Percentiles rank a stretch among this genome's conserved stretches.
phyloP scores from a whole-genome alignment of 257 asterid species.

The Asclepias syriaca region DNA sequence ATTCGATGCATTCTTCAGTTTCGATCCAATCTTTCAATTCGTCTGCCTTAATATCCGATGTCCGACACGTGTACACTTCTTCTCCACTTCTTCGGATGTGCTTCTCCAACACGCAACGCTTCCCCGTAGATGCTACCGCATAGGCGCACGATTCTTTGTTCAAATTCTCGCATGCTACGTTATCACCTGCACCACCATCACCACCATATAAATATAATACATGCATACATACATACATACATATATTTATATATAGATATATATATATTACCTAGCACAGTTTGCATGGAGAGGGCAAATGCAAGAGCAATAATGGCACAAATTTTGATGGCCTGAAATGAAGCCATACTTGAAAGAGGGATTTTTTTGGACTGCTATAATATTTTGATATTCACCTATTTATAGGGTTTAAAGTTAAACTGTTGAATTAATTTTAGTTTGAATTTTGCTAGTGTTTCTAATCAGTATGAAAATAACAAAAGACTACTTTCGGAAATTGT shows the following conservation, averaged over 20 bases:
- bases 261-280: constrained; percentile 24
- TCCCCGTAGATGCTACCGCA: constrained; percentile 53
- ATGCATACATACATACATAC: too few relatives aligned
- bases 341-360: constrained; percentile 30
- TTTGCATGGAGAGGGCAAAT: constrained; percentile 23
- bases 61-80: constrained; percentile 44
- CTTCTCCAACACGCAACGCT: constrained; percentile 74
- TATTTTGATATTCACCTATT: not conserved
- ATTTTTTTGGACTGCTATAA: not conserved
- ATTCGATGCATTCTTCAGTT: constrained; percentile 48
- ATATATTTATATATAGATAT: too few relatives aligned
- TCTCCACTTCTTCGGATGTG: constrained; percentile 36
- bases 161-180: constrained; percentile 47
- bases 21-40: constrained; percentile 47
- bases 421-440: not conserved
- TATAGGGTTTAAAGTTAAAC: not conserved
- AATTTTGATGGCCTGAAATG: constrained; percentile 12
- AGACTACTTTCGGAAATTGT: not conserved
- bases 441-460: not conserved
- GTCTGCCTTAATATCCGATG: constrained; percentile 60
- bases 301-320: constrained; percentile 25
- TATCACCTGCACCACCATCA: constrained; percentile 26
- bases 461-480: not conserved
- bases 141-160: constrained; percentile 47
- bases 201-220: too few relatives aligned